Conservation (phyloP, 169 alveolate genomes). For the Plasmodium ovale region DNA sequence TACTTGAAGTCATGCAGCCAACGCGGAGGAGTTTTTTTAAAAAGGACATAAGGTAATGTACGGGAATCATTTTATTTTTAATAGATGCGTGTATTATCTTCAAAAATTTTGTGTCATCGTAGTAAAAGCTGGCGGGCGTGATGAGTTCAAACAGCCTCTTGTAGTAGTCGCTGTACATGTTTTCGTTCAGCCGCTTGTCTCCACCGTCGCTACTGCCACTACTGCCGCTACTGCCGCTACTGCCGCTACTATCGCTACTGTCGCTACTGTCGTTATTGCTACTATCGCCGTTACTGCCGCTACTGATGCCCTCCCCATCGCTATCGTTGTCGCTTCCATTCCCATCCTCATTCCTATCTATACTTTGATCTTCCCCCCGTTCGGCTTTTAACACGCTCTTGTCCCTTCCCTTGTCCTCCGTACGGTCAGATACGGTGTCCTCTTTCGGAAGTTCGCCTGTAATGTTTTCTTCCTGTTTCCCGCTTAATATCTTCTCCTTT, state of each 20-base stretch:
- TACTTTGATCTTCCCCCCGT: not conserved
- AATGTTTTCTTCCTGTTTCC: not conserved
- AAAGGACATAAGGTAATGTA: conserved; percentile 71
- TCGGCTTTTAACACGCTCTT: not conserved
- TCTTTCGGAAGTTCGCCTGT: not conserved
- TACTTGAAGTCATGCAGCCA: conserved; percentile 53
- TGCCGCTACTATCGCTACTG: not conserved
- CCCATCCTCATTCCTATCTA: not conserved
- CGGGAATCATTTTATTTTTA: conserved; percentile 74
- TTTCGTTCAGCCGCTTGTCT: conserved; percentile 37
- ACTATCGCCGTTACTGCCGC: not conserved
- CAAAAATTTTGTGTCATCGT: conserved; percentile 53
- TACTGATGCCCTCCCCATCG: not conserved
- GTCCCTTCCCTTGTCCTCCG: not conserved
- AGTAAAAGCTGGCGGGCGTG: conserved; percentile 72
- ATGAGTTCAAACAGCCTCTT: conserved; percentile 61
- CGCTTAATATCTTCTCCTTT: not conserved
- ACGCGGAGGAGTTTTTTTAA: conserved; percentile 66
- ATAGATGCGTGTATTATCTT: conserved; percentile 54
- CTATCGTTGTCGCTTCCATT: not conserved
- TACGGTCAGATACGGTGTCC: not conserved
- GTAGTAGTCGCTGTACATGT: conserved; percentile 73
- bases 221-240: not conserved
- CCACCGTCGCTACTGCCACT: not conserved
- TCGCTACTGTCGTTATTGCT: not conserved